phyloP scores from a whole-genome alignment of 345 rosid genomes.

The Euphorbia lathyris region DNA sequence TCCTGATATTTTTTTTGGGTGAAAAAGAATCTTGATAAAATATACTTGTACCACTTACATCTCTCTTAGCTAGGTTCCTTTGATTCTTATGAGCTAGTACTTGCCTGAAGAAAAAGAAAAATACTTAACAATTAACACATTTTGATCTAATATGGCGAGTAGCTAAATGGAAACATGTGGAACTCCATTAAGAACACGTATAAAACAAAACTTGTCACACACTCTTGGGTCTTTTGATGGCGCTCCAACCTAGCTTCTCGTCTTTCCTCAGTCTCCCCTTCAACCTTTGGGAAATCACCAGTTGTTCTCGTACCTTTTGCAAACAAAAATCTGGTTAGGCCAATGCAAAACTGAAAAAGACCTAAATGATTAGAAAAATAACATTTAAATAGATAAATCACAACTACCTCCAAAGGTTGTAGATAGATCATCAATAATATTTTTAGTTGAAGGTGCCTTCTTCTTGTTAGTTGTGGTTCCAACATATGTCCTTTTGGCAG shows the following conservation, averaged over 20 bases:
- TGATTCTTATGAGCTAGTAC: constrained; percentile 96
- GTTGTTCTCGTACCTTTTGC: constrained; percentile 47
- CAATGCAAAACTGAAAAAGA: constrained; percentile 11
- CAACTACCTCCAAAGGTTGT: constrained; percentile 84
- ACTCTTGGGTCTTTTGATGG: constrained; percentile 95
- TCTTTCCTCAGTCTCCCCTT: constrained; percentile 93
- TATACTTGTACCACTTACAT: constrained; percentile 51
- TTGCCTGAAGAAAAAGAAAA: constrained; percentile 57
- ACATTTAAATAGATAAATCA: constrained; percentile 6
- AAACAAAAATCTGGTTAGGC: constrained; percentile 25
- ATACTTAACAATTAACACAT: constrained; percentile 15
- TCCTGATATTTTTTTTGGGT: no score
- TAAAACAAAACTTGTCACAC: constrained; percentile 58
- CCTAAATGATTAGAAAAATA: neutral
- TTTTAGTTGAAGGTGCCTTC: constrained; percentile 74
- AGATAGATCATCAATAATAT: constrained; percentile 73
- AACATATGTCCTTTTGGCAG: constrained; percentile 50
- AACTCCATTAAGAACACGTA: constrained; percentile 45
- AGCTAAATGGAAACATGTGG: constrained; percentile 30
- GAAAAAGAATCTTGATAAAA: neutral
- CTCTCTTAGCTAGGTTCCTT: constrained; percentile 93
- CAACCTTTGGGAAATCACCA: constrained; percentile 80
- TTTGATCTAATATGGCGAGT: neutral
- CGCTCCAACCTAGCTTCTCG: constrained; percentile 90
- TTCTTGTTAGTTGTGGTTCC: constrained; percentile 57